A percentile compares a stretch with the other conserved stretches of the same genome.
Conservation (phyloP, 768 basidiomycete genomes). For the Mycena belliarum region DNA sequence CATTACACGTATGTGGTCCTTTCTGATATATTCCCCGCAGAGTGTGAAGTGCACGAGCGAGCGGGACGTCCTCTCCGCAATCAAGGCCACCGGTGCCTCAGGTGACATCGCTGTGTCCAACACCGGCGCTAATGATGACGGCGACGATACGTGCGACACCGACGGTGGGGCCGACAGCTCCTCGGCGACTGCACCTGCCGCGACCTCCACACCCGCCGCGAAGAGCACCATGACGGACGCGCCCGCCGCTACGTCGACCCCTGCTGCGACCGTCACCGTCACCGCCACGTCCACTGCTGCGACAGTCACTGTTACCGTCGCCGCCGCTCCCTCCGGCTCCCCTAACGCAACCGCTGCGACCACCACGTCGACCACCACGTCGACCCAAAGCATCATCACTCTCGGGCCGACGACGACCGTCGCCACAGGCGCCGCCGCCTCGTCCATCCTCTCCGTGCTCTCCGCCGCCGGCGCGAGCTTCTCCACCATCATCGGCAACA, state of each 20-base stretch:
- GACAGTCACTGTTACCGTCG: constrained; percentile 34
- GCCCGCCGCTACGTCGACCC: background rate
- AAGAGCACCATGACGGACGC: background rate
- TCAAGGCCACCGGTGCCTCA: constrained; percentile 47
- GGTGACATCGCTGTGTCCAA: constrained; percentile 37
- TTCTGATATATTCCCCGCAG: constrained; percentile 27
- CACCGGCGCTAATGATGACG: constrained; percentile 22
- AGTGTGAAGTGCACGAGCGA: constrained; percentile 53
- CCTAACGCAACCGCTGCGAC: too few relatives aligned
- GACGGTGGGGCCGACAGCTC: background rate
- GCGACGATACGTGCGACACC: background rate
- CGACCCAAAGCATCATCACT: constrained; percentile 20
- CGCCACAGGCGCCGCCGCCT: constrained; percentile 43
- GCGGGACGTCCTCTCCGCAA: constrained; percentile 44
- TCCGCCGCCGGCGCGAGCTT: background rate
- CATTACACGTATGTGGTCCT: background rate
- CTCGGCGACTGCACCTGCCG: background rate
- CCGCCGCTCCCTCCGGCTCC: constrained; percentile 13
- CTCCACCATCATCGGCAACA: constrained; percentile 8
- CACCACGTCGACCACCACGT: constrained; percentile 24
- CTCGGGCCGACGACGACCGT: constrained; percentile 42
- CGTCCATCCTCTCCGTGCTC: constrained; percentile 9
- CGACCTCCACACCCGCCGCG: background rate
- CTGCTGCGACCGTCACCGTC: constrained; percentile 27
- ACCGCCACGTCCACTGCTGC: constrained; percentile 29